Evolutionary conservation across 192 early-diverging fungal species (phyloP), one percentile per base, ranked within the genome.

Genomic region (Pilobolus umbonatus): DNA sequence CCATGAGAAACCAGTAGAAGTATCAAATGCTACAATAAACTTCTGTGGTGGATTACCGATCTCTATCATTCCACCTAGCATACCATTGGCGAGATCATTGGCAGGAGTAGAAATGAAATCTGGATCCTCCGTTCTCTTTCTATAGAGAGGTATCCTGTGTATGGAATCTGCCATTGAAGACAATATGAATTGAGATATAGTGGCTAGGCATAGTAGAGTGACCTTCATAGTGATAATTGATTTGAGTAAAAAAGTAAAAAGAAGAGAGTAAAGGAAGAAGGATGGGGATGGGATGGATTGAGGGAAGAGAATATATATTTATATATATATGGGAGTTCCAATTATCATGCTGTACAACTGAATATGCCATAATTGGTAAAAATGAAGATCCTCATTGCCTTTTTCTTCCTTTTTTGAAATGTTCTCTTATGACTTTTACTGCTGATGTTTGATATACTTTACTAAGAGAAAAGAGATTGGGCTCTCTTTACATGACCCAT

Each of bases 21-120:
- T 98, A 71, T 98, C 96, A 55, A 93, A 93, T 44, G 93, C 86
- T 29, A 94, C 88, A 46, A 82, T 86, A 80, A 98, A 96, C 12
- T 76, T 85, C 73, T 98, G 94, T 17, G 88, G 79, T 40, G 96
- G 96, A 25, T 87, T 93, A 14, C 90, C 94, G 42, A 94, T 52
- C 25, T 74, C 72, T 65, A 96, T 83, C 36, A 90, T 85, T 12
- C 93, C 95, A 64, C 84, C 95, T 79, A 96, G 95, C 82, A 69
- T 61, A 48, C 67, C 67, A 55, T 62, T 59, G 9, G 57, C 32
- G 25, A 69, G 51, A 11, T 57, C 43, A 29, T 64, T 42, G 24
- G 61, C 57, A 32, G 29, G 61, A 39, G 44, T 45, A 31, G 48
- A 31, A n/a, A 55, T 26, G 40, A 63, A 57, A 42, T 36, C 55